Evolutionary conservation across 179 eudicot species (phyloP), one percentile per base, ranked within the genome.

Genomic region (Beta macrorhiza): DNA sequence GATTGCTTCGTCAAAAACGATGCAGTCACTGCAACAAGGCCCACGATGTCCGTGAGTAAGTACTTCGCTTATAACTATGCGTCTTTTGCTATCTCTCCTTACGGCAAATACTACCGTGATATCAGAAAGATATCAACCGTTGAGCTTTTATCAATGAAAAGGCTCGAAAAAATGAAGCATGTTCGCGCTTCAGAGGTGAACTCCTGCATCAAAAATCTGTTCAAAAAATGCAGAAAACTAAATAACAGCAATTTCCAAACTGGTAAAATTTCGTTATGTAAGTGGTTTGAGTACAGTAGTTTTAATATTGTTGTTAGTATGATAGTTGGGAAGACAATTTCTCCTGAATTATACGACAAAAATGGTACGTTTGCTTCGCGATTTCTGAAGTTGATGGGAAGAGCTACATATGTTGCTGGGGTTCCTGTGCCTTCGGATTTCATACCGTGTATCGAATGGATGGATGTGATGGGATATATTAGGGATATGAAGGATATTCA

Each of bases 51-150:
- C 0, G 42, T 83, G 20, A 76, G 81, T n/a, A 83, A 83, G 72
- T 59, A 82, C 79, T 1, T 85, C 5, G 87, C 80, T 61, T 83
- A 85, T 32, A 20, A 83, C 72, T 45, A 72, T 19, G 85, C 86
- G 0, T 13, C 58, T 3, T 83, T 87, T 45, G 74, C 83, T 6
- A 13, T 82, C 32, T 72, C 89, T 2, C 87, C 86, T 5, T 81
- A 87, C 44, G 89, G 88, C 6, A 80, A 82, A 45, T 85, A 87
- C 42, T 87, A 86, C 88, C 88, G 86, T 6, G 86, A 85, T 3
- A 44, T 85, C 4, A 78, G 86, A 25, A 87, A 87, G 73, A 29
- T 85, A 76, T 76, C 81, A 72, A 79, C 86, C 0, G 68, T 83
- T 14, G 82, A 85, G 77, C 83, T 87, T 56, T 72, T 87, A 37